Evolutionary conservation across 176 grass and related monocot species (phyloP).

Genomic region (Cenchrus fungigraminus): DNA sequence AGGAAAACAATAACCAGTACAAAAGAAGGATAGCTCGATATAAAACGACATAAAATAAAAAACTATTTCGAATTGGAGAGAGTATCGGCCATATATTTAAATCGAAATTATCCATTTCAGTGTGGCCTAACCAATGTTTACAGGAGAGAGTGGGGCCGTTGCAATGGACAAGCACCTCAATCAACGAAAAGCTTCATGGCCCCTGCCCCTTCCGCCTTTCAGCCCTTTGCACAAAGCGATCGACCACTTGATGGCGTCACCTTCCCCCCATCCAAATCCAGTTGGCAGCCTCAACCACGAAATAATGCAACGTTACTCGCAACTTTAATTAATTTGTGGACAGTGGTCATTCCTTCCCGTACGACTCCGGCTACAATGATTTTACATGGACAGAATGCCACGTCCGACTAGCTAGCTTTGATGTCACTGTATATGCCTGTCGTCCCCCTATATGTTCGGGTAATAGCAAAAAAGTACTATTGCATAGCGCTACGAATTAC

Average conservation of each 20-base stretch:
- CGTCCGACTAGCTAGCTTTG: conserved; percentile 17
- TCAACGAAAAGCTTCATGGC: conserved; percentile 48
- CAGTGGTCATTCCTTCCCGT: conserved; percentile 5
- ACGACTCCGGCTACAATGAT: conserved; percentile 24
- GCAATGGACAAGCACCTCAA: conserved; percentile 48
- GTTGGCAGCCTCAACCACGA: conserved; percentile 46
- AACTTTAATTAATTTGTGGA: conserved; percentile 28
- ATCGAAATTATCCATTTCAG: conserved; percentile 34
- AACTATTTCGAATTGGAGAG: not conserved
- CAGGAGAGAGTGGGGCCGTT: conserved; percentile 23
- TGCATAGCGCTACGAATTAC: not conserved
- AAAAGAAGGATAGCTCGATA: too few species aligned
- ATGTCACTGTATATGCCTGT: not conserved
- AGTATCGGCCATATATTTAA: not conserved
- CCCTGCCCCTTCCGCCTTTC: conserved; percentile 8
- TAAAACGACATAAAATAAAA: too few species aligned
- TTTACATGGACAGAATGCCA: not conserved
- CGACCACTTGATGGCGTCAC: conserved; percentile 51
- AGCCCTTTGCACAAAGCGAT: conserved; percentile 34
- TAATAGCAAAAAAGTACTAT: not conserved
- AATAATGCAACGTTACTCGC: conserved; percentile 36
- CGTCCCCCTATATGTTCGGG: not conserved
- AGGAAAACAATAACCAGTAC: too few species aligned
- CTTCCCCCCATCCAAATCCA: conserved; percentile 44
- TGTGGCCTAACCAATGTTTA: conserved; percentile 14